Evolutionary conservation across 176 grass and related monocot genomes (phyloP), one percentile per base, ranked within the genome.

Genomic region (Carex littledalei): DNA sequence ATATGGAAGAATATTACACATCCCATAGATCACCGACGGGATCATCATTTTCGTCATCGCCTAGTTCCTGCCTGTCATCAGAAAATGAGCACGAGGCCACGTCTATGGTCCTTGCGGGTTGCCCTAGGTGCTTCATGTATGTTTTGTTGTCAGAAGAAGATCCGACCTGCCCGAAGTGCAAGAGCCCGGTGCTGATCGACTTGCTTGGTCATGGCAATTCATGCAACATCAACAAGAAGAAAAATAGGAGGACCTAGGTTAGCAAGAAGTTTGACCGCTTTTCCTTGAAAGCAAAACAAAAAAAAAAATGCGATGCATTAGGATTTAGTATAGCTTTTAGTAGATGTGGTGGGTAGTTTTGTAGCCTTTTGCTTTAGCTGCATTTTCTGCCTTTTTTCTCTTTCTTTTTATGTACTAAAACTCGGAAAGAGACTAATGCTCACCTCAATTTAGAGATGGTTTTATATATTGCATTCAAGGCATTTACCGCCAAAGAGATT

Each of bases 71-170:
- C 31, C 4, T 88, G 73, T 88, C 87, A 29, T 88, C 87, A 79
- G 87, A 88, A 79, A 79, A 39, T 17, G 74, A 88, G 16, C 55
- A 83, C n/a, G 86, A 77, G 60, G 21, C 74, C 21, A 57, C 87
- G n/a, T 80, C 87, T 14, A 88, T 88, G 87, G 87, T 88, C 32
- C 81, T 88, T 0, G 87, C 87, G 1, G 87, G 68, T 41, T 88
- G 87, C 52, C 87, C 87, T 4, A 45, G 87, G 41, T 88, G 87
- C 65, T 84, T 88, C 34, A 88, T 88, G 87, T 88, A 88, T 43
- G 87, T 88, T 60, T 79, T 88, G 87, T 67, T 88, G 17, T 68
- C 82, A 6, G 82, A 63, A 68, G 87, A 85, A 15, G 87, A 88
- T 6, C 63, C 87, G 18, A 84, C 76, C 31, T 88, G 87, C 82